A percentile compares a stretch with the other conserved stretches of the same genome.
phyloP scores from a whole-genome alignment of 1,284 basidiomycete genomes.

The Marasmius fiardii region DNA sequence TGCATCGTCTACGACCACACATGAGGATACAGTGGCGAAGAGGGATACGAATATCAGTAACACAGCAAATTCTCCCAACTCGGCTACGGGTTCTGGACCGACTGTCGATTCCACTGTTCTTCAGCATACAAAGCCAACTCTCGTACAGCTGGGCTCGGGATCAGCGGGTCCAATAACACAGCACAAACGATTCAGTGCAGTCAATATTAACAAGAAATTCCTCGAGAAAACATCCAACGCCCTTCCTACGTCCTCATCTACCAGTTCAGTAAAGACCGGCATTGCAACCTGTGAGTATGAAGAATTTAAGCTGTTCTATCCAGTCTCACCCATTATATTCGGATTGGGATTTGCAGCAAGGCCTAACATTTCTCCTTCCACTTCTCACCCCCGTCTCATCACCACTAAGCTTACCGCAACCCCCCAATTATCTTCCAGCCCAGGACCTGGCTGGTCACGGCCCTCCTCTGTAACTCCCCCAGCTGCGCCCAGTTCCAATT shows the following conservation, averaged over 20 bases:
- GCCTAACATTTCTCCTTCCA: slow-evolving; percentile 47
- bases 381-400: slow-evolving; percentile 73
- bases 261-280: slow-evolving; percentile 39
- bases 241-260: slow-evolving; percentile 23
- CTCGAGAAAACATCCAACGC: slow-evolving; percentile 67
- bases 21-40: background rate
- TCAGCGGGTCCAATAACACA: slow-evolving; percentile 39
- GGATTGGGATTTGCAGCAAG: slow-evolving; percentile 52
- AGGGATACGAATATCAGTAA: background rate
- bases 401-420: slow-evolving; percentile 81
- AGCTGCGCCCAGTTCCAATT: slow-evolving; percentile 31
- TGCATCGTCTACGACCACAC: background rate
- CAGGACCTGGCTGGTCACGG: slow-evolving; percentile 73
- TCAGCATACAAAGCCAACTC: slow-evolving; percentile 32
- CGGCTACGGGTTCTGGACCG: background rate
- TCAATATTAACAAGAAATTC: slow-evolving; percentile 94
- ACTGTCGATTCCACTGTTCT: slow-evolving; percentile 5
- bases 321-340: slow-evolving; percentile 14
- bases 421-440: slow-evolving; percentile 48
- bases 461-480: slow-evolving; percentile 69
- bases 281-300: slow-evolving; percentile 46
- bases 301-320: slow-evolving; percentile 1
- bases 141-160: slow-evolving; percentile 35
- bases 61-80: background rate
- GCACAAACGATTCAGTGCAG: slow-evolving; percentile 81